Evolutionary conservation across 2,329 filamentous ascomycete genomes (phyloP).

Genomic region (Talaromyces sp.): DNA sequence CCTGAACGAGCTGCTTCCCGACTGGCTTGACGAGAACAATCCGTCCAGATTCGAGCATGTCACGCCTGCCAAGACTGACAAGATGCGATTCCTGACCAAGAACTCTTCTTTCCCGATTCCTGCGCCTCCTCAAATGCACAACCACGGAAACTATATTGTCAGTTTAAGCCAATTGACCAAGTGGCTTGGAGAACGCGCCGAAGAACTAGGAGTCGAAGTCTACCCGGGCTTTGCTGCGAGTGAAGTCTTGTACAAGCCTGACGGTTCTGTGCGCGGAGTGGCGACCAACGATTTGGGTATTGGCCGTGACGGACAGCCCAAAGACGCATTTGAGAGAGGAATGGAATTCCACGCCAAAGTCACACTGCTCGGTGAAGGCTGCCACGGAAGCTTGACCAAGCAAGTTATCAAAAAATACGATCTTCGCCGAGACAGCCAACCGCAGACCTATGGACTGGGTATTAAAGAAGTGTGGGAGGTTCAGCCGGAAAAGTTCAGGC

Average conservation of each 20-base stretch:
- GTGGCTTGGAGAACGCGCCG: constrained; percentile 94
- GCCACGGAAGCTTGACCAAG: constrained; percentile 91
- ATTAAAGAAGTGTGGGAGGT: constrained; percentile 98
- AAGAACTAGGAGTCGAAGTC: constrained; percentile 91
- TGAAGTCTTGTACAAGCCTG: constrained; percentile 78
- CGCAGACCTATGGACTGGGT: constrained; percentile 91
- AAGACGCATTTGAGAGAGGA: constrained; percentile 86
- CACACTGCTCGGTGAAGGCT: constrained; percentile 90
- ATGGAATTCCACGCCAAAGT: constrained; percentile 97
- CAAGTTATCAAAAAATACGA: constrained; percentile 94
- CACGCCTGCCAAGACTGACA: constrained; percentile 75
- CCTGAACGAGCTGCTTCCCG: constrained; percentile 82
- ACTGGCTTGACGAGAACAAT: constrained; percentile 89
- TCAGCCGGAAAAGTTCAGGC: constrained; percentile 82
- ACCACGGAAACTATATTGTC: constrained; percentile 96
- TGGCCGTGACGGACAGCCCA: constrained; percentile 72
- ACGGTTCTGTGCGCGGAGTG: constrained; percentile 87
- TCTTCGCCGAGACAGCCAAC: constrained; percentile 78
- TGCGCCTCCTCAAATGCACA: constrained; percentile 93
- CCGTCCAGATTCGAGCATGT: constrained; percentile 79
- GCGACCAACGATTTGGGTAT: constrained; percentile 94
- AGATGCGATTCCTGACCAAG: constrained; percentile 92
- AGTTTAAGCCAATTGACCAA: constrained; percentile 91
- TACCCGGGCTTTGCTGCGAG: constrained; percentile 94
- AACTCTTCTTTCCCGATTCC: constrained; percentile 72